Evolutionary conservation across 345 rosid genomes (phyloP).

Genomic region (Geranium rotundifolium): DNA sequence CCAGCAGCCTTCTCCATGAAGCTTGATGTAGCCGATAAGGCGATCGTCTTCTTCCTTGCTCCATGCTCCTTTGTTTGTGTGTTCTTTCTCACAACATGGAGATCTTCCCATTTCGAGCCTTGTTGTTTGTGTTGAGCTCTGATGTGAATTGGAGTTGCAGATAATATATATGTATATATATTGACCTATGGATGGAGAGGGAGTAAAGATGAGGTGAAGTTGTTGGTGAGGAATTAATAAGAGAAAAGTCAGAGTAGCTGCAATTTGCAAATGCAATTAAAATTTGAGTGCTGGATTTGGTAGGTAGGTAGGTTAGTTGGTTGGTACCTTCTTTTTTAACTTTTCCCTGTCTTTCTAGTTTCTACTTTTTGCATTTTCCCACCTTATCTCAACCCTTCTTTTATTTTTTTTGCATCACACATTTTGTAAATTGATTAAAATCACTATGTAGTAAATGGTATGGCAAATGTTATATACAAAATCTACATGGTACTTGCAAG

Average conservation of each 20-base stretch:
- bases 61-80: constrained; percentile 56
- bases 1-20: constrained; percentile 52
- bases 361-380: too few species aligned
- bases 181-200: neutral
- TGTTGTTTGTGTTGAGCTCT: neutral
- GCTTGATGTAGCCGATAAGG: constrained; percentile 31
- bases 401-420: too few species aligned
- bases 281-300: constrained; percentile 33
- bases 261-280: constrained; percentile 20
- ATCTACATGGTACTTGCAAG: too few species aligned
- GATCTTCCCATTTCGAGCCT: constrained; percentile 29
- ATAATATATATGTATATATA: neutral
- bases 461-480: too few species aligned
- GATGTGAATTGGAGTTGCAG: neutral
- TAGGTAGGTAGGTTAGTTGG: constrained; percentile 15
- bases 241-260: constrained; percentile 15
- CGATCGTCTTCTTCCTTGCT: constrained; percentile 47
- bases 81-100: constrained; percentile 58
- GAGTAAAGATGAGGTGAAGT: constrained; percentile 15
- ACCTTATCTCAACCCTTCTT: too few species aligned
- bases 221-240: constrained; percentile 15
- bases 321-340: neutral
- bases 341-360: neutral
- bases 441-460: too few species aligned
- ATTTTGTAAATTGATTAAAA: too few species aligned